Base-by-base conservation (phyloP, 2,329 filamentous ascomycete species). In the Colletotrichum tropicicola region DNA sequence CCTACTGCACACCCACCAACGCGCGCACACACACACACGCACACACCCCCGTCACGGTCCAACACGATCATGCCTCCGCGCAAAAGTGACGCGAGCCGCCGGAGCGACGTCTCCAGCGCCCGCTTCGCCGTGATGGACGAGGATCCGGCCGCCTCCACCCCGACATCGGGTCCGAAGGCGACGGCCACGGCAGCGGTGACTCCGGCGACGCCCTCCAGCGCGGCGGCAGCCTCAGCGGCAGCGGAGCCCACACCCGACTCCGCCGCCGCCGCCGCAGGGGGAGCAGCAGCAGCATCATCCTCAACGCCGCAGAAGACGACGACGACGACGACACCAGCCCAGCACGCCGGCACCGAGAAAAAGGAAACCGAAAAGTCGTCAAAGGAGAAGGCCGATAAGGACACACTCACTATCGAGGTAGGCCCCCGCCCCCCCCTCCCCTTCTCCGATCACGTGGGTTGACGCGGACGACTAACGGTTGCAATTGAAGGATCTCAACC, bases 401-500 rank as follows among this genome's bases (percentile, higher is more conserved):
- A 85, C 54, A 72, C 77, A 5, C 71, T 85, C 2, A 79, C 81
- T 1, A 87, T 89, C 21, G 87, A 89, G 80, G 86, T 88, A 74
- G 21, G 51, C 10, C n/a, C n/a, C n/a, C n/a, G n/a, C n/a, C n/a
- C n/a, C n/a, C n/a, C n/a, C n/a, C n/a, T n/a, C n/a, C n/a, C n/a
- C n/a, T n/a, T n/a, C n/a, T 19, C 4, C 15, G 21, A 12, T 45
- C 15, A 6, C 17, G 30, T 3, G 30, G 9, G 30, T 35, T 35
- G 30, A 35, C 30, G 30, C 30, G 9, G 30, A 35, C n/a, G n/a
- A n/a, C n/a, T n/a, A n/a, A n/a, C n/a, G n/a, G 30, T 10, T 19
- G 5, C 44, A 4, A 23, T 17, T 25, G n/a, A 13, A 92, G 89
- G 92, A 95, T 73, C 86, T 94, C 60, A 89, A 85, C 66, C 83